Evolutionary conservation across 1,139 yeast genomes (phyloP).

Genomic region (Yamadazyma friedrichii): DNA sequence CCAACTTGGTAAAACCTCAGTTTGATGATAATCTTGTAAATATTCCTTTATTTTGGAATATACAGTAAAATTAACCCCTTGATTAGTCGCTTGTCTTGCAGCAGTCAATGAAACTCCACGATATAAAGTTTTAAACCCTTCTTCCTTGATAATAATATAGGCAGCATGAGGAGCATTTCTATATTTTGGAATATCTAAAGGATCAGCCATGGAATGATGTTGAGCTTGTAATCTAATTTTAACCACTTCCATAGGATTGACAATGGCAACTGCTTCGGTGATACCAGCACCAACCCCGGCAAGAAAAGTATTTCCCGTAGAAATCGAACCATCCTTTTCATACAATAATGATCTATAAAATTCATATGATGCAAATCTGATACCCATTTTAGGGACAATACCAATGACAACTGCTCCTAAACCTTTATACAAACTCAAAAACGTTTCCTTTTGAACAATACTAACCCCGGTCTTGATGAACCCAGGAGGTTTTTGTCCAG

Average conservation of each 20-base stretch:
- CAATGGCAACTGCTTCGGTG: conserved; percentile 92
- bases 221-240: conserved; percentile 96
- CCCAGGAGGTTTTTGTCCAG: conserved; percentile 74
- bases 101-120: conserved; percentile 96
- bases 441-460: conserved; percentile 78
- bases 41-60: conserved; percentile 80
- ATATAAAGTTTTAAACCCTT: conserved; percentile 85
- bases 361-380: conserved; percentile 92
- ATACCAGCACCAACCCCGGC: conserved; percentile 98
- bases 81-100: conserved; percentile 97
- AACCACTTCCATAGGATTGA: conserved; percentile 96
- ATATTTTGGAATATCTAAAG: conserved; percentile 78
- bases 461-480: conserved; percentile 77
- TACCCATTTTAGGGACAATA: conserved; percentile 97
- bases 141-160: conserved; percentile 80
- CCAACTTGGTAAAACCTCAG: conserved; percentile 80
- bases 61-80: conserved; percentile 97
- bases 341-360: conserved; percentile 72
- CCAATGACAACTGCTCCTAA: conserved; percentile 97
- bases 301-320: conserved; percentile 72
- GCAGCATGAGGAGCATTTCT: conserved; percentile 93
- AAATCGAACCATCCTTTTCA: conserved; percentile 64
- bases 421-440: conserved; percentile 89
- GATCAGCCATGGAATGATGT: conserved; percentile 84
- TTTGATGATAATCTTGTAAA: conserved; percentile 64